Conservation (phyloP, 2,329 filamentous ascomycete species). For the Pseudogymnoascus sp. region DNA sequence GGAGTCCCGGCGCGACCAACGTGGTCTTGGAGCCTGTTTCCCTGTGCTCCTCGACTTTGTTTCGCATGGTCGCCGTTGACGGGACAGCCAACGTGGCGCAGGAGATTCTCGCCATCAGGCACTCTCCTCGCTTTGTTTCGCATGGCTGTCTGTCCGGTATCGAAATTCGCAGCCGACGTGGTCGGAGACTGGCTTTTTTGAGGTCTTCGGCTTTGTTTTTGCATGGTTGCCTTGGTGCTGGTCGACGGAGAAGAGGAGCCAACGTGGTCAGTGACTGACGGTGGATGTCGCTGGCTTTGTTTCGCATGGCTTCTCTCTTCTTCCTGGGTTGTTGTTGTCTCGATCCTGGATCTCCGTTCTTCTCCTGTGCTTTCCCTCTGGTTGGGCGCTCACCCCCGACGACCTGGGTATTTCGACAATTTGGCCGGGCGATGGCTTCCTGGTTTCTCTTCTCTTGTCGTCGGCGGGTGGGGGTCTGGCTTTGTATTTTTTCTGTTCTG, state of each 20-base stretch:
- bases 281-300: not conserved
- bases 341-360: not conserved
- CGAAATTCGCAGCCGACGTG: not conserved
- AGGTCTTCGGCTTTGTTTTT: not conserved
- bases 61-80: not conserved
- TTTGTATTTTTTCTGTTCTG: not conserved
- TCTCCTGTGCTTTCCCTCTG: not conserved
- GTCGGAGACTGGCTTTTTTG: no score
- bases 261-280: not conserved
- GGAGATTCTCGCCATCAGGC: not conserved
- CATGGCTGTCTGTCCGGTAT: not conserved
- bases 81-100: not conserved
- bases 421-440: not conserved
- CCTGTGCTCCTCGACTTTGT: not conserved
- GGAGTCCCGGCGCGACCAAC: not conserved
- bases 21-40: not conserved
- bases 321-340: not conserved
- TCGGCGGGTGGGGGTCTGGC: not conserved
- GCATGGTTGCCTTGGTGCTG: not conserved
- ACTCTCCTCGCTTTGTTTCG: not conserved
- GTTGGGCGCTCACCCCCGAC: not conserved
- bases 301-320: not conserved
- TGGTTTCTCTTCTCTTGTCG: not conserved
- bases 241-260: not conserved
- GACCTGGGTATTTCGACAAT: not conserved